Evolutionary conservation across 345 rosid species (phyloP).

Genomic region (Eucalyptus leucophloia): DNA sequence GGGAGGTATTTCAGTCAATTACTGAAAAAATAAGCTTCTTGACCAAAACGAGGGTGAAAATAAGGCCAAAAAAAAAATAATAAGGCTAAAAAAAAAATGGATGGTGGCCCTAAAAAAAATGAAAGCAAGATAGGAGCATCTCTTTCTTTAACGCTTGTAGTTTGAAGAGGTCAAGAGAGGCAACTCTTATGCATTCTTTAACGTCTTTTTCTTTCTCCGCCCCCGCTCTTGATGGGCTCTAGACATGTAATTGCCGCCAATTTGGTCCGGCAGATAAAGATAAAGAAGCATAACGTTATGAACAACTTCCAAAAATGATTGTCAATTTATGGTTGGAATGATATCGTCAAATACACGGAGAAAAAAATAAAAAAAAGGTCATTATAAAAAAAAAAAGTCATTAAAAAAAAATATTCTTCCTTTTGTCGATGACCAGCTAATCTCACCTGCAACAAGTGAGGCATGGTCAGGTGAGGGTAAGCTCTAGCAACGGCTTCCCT

Average conservation of each 20-base stretch:
- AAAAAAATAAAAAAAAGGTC: background rate
- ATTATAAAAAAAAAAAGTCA: no score
- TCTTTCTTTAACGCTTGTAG: background rate
- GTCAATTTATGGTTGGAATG: background rate
- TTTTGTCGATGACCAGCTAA: no score
- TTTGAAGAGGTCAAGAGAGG: background rate
- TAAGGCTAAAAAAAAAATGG: background rate
- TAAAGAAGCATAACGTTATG: background rate
- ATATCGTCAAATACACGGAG: background rate
- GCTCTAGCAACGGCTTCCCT: fast-evolving
- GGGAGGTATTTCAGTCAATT: no score
- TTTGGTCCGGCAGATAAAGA: background rate
- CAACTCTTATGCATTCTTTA: background rate
- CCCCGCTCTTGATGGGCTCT: background rate
- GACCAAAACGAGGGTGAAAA: no score
- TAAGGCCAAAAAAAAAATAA: no score
- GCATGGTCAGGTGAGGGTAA: no score
- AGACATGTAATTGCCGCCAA: background rate
- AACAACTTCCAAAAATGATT: background rate
- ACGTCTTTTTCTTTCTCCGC: background rate
- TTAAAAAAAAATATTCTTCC: no score
- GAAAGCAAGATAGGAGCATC: background rate
- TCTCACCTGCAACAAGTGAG: no score
- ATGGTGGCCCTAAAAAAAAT: background rate
- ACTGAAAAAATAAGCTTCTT: no score